Percentiles rank a stretch among this genome's conserved stretches.
Conservation (phyloP, 2,329 filamentous ascomycete genomes). For the Westerdykella sp. region DNA sequence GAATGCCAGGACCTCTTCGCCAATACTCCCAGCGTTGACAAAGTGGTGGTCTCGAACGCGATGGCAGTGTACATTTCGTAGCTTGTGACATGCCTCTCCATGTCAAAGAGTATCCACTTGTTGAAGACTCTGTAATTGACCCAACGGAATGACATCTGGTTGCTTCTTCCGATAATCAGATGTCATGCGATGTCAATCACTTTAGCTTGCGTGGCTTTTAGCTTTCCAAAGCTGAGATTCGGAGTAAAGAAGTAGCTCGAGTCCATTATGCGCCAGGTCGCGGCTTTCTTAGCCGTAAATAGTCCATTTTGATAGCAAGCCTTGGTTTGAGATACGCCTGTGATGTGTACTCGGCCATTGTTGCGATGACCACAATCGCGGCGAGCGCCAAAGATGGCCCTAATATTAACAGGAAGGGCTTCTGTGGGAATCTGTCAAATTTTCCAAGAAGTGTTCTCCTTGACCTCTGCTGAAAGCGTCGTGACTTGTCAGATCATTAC, state of each 20-base stretch:
- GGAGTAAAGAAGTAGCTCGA: conserved; percentile 31
- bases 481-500: conserved; percentile 2
- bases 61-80: conserved; percentile 26
- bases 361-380: conserved; percentile 22
- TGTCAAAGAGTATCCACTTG: conserved; percentile 31
- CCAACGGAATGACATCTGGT: conserved; percentile 27
- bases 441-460: conserved; percentile 3
- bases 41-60: conserved; percentile 23
- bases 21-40: conserved; percentile 28
- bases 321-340: conserved; percentile 19
- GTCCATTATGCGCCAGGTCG: conserved; percentile 33
- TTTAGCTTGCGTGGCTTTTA: conserved; percentile 34
- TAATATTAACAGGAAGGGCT: conserved; percentile 12
- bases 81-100: conserved; percentile 28
- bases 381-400: conserved; percentile 18
- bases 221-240: conserved; percentile 25
- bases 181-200: conserved; percentile 37
- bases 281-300: conserved; percentile 22
- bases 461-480: background rate
- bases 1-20: conserved; percentile 22
- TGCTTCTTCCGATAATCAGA: conserved; percentile 32
- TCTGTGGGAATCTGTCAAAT: conserved; percentile 19
- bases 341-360: conserved; percentile 23
- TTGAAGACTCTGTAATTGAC: conserved; percentile 36
- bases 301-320: conserved; percentile 29